Conservation (phyloP, 163 green algal genomes). For the Coccomyxa subellipsoidea region DNA sequence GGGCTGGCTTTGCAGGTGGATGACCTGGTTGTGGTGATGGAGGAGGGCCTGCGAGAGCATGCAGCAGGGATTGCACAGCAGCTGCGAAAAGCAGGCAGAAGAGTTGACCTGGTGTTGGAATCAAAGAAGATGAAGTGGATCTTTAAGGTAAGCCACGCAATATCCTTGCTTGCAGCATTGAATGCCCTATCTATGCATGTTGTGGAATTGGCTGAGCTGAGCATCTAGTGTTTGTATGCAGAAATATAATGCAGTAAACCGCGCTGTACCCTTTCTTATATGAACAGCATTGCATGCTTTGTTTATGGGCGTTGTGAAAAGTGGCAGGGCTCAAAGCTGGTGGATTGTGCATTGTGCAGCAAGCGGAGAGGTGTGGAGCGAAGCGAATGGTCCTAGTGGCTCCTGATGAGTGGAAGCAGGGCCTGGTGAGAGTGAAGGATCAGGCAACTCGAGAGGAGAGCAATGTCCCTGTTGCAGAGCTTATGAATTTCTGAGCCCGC, state of each 20-base stretch:
- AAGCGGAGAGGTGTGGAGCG: conserved; percentile 72
- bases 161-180: not conserved
- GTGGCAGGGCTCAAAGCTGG: not conserved
- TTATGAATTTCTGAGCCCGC: not conserved
- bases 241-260: too few relatives aligned
- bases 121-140: conserved; percentile 88
- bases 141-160: conserved; percentile 64
- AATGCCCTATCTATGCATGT: not conserved
- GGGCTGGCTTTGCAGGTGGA: conserved; percentile 65
- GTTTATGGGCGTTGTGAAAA: not conserved
- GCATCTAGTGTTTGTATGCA: not conserved
- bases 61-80: conserved; percentile 60
- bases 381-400: conserved; percentile 85
- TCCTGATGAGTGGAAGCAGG: conserved; percentile 76
- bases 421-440: conserved; percentile 85
- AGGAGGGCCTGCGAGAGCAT: conserved; percentile 54
- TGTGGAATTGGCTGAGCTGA: not conserved
- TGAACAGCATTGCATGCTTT: not conserved
- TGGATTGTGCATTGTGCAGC: conserved; percentile 34
- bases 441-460: conserved; percentile 72
- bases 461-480: conserved; percentile 7
- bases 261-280: too few relatives aligned
- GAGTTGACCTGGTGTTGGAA: conserved; percentile 93
- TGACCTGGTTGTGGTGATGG: conserved; percentile 81
- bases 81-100: conserved; percentile 63